Base-by-base conservation (phyloP, 2,329 filamentous ascomycete genomes). In the Cytospora leucostoma region DNA sequence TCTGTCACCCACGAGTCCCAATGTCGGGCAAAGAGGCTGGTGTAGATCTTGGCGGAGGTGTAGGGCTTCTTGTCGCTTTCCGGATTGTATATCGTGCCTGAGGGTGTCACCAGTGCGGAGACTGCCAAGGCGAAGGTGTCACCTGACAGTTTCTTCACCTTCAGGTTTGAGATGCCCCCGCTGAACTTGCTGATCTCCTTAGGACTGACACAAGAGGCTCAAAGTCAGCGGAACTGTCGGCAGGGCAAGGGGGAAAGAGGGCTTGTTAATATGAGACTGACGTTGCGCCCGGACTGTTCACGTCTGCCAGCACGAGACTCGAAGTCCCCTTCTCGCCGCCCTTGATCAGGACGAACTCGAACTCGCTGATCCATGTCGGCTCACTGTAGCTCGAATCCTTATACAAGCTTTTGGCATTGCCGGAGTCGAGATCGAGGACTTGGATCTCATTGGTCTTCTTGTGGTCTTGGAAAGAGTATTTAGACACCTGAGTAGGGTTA, bases 381-480 rank as follows among this genome's bases (percentile, higher is more conserved):
- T 94, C 91, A 62, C 84, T 87, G 58, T 88, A 87, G 62, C 82
- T 81, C 32, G 81, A 72, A 66, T 91, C 85, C 59, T 89, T 83
- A 54, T 86, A 88, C 12, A 96, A 79, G 13, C 88, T 75, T 4
- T 80, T 84, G 4, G 88, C 88, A 57, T 88, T 81, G 38, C 89
- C 88, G 8, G 84, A 85, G 53, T 82, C 78, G 64, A 93, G 81
- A 68, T 94, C 87, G 49, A 97, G 78, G 33, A 94, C 75, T 19
- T 88, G 68, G 68, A 90, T 88, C 77, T 93, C 88, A 65, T 80
- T 82, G 6, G 82, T 84, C 72, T 88, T 89, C 54, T 82, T 81
- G 72, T 96, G 92, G 0, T 85, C 82, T 47, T 89, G 81, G 74
- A 97, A 97, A 6, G 87, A 93, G 75, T 96, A 97, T 1, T 88